These are phyloP conservation scores for Yamadazyma philogaea DNA, from an alignment of 805 yeast genomes.

Conservation along the genomic window DNA sequence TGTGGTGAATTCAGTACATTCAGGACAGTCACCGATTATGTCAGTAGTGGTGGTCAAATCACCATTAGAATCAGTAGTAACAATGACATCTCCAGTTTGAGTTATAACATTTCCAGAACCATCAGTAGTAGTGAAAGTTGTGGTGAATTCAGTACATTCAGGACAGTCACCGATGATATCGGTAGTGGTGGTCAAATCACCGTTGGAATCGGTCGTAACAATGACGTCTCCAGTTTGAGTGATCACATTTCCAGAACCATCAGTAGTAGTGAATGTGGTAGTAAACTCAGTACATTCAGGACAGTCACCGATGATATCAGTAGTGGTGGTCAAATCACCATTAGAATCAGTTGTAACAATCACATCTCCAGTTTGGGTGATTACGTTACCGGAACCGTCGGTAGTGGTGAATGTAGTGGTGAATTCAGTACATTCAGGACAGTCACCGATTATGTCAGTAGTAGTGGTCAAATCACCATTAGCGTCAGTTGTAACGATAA, in stretches of 20 bases:
- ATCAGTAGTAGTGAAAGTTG: slow-evolving; percentile 16
- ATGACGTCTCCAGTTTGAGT: slow-evolving; percentile 10
- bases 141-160: slow-evolving; percentile 17
- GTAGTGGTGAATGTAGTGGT: slow-evolving; percentile 8
- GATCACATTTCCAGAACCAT: slow-evolving; percentile 2
- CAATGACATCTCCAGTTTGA: slow-evolving; percentile 10
- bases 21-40: slow-evolving; percentile 22
- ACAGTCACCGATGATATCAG: slow-evolving; percentile 11
- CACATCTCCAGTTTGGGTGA: slow-evolving; percentile 9
- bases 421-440: slow-evolving; percentile 12
- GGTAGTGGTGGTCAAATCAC: slow-evolving; percentile 18
- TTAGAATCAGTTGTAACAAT: slow-evolving; percentile 19
- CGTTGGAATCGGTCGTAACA: slow-evolving; percentile 20
- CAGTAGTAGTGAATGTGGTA: slow-evolving; percentile 7
- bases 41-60: slow-evolving; percentile 21
- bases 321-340: slow-evolving; percentile 18
- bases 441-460: slow-evolving; percentile 3
- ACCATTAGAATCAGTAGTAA: slow-evolving; percentile 21
- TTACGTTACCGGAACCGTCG: slow-evolving; percentile 2
- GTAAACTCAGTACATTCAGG: slow-evolving; percentile 11
- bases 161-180: slow-evolving; percentile 25
- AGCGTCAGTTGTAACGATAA: slow-evolving; percentile 17
- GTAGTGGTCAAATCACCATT: slow-evolving; percentile 14
- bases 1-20: slow-evolving; percentile 18
- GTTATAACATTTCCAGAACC: slow-evolving; percentile 15